phyloP scores from a whole-genome alignment of 257 asterid genomes.

The Lavandula angustifolia region DNA sequence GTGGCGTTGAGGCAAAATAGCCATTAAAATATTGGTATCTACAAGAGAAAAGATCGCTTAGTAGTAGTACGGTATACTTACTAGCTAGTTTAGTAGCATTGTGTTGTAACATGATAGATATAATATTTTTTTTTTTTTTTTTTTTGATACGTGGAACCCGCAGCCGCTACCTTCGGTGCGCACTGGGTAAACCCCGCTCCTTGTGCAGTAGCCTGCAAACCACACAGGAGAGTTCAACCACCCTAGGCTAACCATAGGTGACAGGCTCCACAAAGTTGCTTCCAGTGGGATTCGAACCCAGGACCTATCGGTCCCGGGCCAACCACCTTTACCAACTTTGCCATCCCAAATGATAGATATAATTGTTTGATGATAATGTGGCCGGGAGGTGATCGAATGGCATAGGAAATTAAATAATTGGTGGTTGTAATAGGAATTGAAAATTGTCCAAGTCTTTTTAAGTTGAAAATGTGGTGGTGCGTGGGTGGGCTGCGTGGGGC shows the following conservation, averaged over 20 bases:
- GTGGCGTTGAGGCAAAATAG: constrained; percentile 31
- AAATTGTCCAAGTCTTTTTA: constrained; percentile 4
- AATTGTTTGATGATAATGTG: not conserved
- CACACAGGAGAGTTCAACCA: no score
- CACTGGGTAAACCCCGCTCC: no score
- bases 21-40: constrained; percentile 28
- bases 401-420: constrained; percentile 7
- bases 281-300: no score
- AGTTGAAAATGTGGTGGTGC: constrained; percentile 34
- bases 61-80: not conserved
- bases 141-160: no score
- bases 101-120: not conserved
- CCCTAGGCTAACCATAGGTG: no score
- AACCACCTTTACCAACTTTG: no score
- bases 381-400: not conserved
- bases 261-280: no score
- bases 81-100: not conserved
- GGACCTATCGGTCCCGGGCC: no score
- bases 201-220: no score
- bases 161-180: no score
- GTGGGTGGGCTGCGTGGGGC: constrained; percentile 34
- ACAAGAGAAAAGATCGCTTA: not conserved
- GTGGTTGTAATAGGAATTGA: constrained; percentile 31
- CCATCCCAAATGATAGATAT: no score
- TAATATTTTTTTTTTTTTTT: no score